Base-by-base conservation (phyloP, 2,329 filamentous ascomycete species). In the Massarina eburnea region DNA sequence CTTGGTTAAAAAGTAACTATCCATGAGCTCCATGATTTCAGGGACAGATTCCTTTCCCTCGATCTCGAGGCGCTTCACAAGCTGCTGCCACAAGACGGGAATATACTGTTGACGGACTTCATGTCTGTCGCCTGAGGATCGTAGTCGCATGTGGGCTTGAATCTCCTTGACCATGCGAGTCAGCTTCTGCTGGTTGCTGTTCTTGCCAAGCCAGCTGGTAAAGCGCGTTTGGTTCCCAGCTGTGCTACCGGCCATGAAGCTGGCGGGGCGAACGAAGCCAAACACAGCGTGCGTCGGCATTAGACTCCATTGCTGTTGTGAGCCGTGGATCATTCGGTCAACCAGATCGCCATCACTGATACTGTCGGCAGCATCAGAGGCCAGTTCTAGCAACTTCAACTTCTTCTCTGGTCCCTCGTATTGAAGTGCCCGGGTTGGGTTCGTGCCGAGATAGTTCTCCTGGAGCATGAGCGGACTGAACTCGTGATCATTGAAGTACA, bases 401-500 rank as follows among this genome's bases (percentile, higher is more conserved):
- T 82, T 86, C 52, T 85, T 80, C 67, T 92, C 86, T 52, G 82
- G 83, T 46, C 80, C 82, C 30, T 76, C 77, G 65, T 84, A 86
- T 17, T 76, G 78, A 49, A 76, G 80, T 3, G 88, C 75, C 10
- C 75, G 78, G 49, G 84, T 79, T 3, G 94, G 94, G 49, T 85
- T 89, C 2, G 90, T 91, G 52, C 84, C 86, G 10, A 99, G 79
- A 59, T 99, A 99, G 66, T 99, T 99, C 70, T 99, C 95, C 68
- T 99, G 94, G 37, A 99, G 84, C 94, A 99, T 97, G 42, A 99
- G 77, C 64, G 86, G 94, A 62, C 91, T 96, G 73, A 97, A 95
- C 61, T 99, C 94, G 64, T 99, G 94, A 61, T 99, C 94, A 69
- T 99, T 97, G 78, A 99, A 99, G 71, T 99, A 99, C 1, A 99